These are phyloP conservation scores for Theobroma cacao DNA, from an alignment of 345 rosid species.

Conservation along the genomic window DNA sequence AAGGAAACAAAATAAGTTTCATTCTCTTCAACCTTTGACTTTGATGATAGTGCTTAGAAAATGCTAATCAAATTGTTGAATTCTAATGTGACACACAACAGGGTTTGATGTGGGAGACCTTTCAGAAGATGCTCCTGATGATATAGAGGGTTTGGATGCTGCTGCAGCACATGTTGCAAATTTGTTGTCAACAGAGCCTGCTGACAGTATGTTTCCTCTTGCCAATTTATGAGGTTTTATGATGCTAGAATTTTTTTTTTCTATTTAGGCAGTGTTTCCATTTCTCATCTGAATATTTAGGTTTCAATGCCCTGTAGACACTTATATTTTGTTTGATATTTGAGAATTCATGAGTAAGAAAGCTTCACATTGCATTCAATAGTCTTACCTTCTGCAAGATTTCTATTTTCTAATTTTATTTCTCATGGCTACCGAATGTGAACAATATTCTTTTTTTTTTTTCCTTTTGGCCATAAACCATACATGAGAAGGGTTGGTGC, in stretches of 20 bases:
- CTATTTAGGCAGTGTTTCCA: not conserved
- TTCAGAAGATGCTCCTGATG: constrained; percentile 85
- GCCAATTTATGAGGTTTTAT: constrained; percentile 7
- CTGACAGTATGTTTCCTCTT: constrained; percentile 70
- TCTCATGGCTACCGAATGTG: not conserved
- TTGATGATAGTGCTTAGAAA: constrained; percentile 2
- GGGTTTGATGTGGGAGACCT: constrained; percentile 95
- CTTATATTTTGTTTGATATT: not conserved
- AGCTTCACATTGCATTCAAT: not conserved
- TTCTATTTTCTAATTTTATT: not conserved
- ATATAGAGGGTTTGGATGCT: constrained; percentile 82
- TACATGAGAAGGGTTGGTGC: too few relatives aligned
- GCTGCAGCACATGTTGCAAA: constrained; percentile 94
- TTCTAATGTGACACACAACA: constrained; percentile 29
- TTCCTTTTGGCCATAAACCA: not conserved
- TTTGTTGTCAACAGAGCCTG: constrained; percentile 85
- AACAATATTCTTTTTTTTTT: not conserved
- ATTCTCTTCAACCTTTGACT: not conserved
- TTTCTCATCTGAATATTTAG: not conserved
- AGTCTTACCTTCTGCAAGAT: not conserved
- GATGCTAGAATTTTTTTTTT: not conserved
- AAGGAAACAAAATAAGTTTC: not conserved
- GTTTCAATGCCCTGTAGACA: constrained; percentile 4
- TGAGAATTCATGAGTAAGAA: not conserved
- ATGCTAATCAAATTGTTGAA: not conserved